Conservation (phyloP, 805 yeast genomes). For the Wickerhamomyces kurtzmanii region DNA sequence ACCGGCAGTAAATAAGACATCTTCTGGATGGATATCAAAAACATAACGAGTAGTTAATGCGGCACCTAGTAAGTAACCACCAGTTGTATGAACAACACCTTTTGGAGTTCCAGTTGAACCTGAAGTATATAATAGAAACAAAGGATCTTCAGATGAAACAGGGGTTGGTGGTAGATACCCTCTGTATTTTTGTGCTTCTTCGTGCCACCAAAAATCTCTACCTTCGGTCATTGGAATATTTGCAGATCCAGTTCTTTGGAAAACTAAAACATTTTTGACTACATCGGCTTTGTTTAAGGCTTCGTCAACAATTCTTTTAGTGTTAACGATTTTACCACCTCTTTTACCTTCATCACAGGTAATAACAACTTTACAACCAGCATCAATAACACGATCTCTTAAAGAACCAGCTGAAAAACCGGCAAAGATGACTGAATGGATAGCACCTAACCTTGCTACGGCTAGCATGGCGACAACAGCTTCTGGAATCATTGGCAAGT, state of each 20-base stretch:
- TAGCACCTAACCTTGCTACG: constrained; percentile 86
- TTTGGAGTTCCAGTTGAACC: constrained; percentile 98
- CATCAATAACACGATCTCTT: constrained; percentile 84
- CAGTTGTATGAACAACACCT: constrained; percentile 94
- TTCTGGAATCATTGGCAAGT: constrained; percentile 97
- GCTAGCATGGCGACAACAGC: constrained; percentile 93
- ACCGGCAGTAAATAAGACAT: constrained; percentile 91
- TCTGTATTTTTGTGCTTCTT: constrained; percentile 71
- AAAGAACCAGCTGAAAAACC: constrained; percentile 93
- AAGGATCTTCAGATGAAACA: constrained; percentile 87
- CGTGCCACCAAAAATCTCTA: constrained; percentile 96
- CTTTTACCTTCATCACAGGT: constrained; percentile 94
- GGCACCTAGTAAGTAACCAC: constrained; percentile 91
- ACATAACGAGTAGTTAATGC: constrained; percentile 85
- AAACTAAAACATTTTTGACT: constrained; percentile 79
- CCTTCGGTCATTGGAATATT: constrained; percentile 65
- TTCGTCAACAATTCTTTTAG: constrained; percentile 92
- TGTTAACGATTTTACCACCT: constrained; percentile 89
- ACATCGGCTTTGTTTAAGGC: constrained; percentile 66
- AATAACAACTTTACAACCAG: constrained; percentile 75
- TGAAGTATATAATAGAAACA: constrained; percentile 91
- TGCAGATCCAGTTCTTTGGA: constrained; percentile 74
- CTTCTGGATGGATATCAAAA: constrained; percentile 85
- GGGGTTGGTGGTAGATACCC: constrained; percentile 82
- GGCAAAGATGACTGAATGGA: constrained; percentile 94